Evolutionary conservation across 169 alveolate genomes (phyloP), one percentile per base, ranked within the genome.

Genomic region (Amoebophrya sp.): DNA sequence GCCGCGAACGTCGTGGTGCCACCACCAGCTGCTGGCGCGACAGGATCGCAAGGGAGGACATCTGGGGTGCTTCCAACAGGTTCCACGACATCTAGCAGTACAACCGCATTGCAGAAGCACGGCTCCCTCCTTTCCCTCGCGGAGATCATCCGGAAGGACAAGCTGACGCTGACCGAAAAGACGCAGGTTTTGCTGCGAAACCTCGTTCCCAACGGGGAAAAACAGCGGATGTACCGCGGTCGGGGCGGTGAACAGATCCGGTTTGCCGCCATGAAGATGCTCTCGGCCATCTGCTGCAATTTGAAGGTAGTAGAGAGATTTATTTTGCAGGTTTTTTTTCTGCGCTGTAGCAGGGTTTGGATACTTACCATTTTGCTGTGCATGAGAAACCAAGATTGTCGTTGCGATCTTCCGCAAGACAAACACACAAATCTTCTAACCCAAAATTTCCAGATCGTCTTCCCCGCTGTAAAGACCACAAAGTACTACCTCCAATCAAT

Each of bases 181-280:
- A 66, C 38, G 29, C 83, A 66, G 35, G 18, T 25, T 2, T 3
- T 66, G 29, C 35, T 66, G 83, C 83, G 83, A 66, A 66, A 66
- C 35, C 83, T 66, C 7, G 32, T 66, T 3, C 83, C 83, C 7
- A 66, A 66, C 83, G 83, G 83, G 18, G 83, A 66, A n/a, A 66
- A 66, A n/a, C 83, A 66, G 32, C 83, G 83, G 39, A 66, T 66
- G 83, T 66, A 66, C 35, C 83, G 83, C 35, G 83, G 83, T 25
- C 12, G 83, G 29, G 83, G 83, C 83, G 83, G 83, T 2, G 83
- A 66, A 25, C 1, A 7, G 10, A 66, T 66, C 0, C 83, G 83
- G 32, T 66, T 25, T 25, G 83, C 32, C 12, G 83, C 83, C 32
- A 66, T 66, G 83, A 18, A n/a, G 83, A 2, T 66, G 29, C 35